Conservation (phyloP, 495 filamentous ascomycete species). For the Aspergillus nidulans region DNA sequence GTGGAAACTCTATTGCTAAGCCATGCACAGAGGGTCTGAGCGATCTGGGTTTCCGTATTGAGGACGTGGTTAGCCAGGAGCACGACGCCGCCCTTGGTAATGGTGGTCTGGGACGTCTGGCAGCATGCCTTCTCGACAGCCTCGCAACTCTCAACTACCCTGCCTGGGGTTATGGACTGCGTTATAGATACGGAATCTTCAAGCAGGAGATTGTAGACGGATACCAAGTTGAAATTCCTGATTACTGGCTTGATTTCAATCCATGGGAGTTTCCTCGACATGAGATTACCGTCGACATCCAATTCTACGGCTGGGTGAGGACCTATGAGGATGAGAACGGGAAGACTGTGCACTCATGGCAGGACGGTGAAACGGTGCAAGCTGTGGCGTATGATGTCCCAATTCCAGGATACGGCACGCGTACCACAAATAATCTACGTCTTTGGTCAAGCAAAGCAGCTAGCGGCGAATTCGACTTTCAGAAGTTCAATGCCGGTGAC, state of each 20-base stretch:
- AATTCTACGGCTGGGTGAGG: slow-evolving; percentile 84
- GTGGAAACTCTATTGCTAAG: slow-evolving; percentile 3
- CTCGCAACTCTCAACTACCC: slow-evolving; percentile 91
- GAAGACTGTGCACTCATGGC: slow-evolving; percentile 69
- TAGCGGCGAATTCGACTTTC: slow-evolving; percentile 97
- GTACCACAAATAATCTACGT: slow-evolving; percentile 92
- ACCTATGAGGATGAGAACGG: slow-evolving; percentile 72
- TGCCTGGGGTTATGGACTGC: slow-evolving; percentile 93
- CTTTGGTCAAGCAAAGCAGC: slow-evolving; percentile 97
- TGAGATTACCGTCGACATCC: slow-evolving; percentile 90
- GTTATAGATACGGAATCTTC: slow-evolving; percentile 98
- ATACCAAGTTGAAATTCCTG: slow-evolving; percentile 94
- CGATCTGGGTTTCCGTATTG: slow-evolving; percentile 92
- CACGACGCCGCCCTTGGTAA: slow-evolving; percentile 96
- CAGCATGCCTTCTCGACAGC: slow-evolving; percentile 95
- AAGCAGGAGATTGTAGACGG: slow-evolving; percentile 98
- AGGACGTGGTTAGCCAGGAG: slow-evolving; percentile 92
- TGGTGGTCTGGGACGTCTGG: slow-evolving; percentile 89
- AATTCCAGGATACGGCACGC: slow-evolving; percentile 83
- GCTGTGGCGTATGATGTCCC: slow-evolving; percentile 95
- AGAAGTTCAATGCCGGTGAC: slow-evolving; percentile 97
- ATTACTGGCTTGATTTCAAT: slow-evolving; percentile 99
- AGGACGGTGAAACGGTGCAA: slow-evolving; percentile 87
- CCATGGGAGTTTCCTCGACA: slow-evolving; percentile 98
- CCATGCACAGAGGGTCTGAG: slow-evolving; percentile 60